Evolutionary conservation across 2,329 filamentous ascomycete genomes (phyloP).

Genomic region (Curvularia verruculosa): DNA sequence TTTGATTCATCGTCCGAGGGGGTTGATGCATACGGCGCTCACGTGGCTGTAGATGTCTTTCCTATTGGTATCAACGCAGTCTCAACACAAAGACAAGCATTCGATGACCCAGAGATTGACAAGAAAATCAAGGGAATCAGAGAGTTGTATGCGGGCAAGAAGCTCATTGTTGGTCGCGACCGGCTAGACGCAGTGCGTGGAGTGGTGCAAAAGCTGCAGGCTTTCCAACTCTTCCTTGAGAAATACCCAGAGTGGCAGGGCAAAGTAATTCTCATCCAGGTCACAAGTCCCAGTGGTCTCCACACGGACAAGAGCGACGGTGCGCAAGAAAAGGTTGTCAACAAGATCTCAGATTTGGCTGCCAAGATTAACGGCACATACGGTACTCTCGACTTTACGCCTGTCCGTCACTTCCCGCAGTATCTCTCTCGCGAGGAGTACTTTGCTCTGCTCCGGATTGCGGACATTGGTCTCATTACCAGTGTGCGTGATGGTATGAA

Average conservation of each 20-base stretch:
- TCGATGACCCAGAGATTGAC: constrained; percentile 70
- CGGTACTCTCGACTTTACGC: constrained; percentile 85
- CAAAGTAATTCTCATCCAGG: constrained; percentile 91
- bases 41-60: constrained; percentile 90
- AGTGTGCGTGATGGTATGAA: constrained; percentile 98
- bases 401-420: constrained; percentile 93
- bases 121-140: constrained; percentile 74
- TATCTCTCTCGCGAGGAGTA: constrained; percentile 91
- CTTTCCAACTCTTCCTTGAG: constrained; percentile 90
- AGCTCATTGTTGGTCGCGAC: constrained; percentile 93
- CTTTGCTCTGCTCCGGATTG: constrained; percentile 87
- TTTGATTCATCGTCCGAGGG: constrained; percentile 85
- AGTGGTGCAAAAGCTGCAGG: constrained; percentile 93
- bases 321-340: constrained; percentile 78
- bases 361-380: constrained; percentile 90
- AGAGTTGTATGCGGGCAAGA: constrained; percentile 83
- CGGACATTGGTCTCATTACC: constrained; percentile 91
- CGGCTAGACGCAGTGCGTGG: constrained; percentile 91
- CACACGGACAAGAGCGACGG: constrained; percentile 75
- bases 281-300: constrained; percentile 84
- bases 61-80: constrained; percentile 93
- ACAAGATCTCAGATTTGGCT: constrained; percentile 87
- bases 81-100: constrained; percentile 76
- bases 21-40: constrained; percentile 85
- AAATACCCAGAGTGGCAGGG: constrained; percentile 90